phyloP scores from a whole-genome alignment of 2,329 filamentous ascomycete genomes.

The Botryotinia globosa region DNA sequence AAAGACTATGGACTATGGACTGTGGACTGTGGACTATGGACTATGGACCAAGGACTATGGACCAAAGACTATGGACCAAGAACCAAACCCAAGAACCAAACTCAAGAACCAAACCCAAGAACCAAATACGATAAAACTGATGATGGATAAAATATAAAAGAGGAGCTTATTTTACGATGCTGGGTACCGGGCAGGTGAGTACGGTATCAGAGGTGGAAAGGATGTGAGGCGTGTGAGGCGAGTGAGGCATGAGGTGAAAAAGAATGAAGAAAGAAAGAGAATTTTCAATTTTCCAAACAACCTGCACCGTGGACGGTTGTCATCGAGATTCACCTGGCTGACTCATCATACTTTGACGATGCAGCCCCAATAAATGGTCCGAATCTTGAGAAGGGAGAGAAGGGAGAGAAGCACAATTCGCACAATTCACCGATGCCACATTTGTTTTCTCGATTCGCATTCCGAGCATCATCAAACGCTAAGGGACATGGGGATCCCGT shows the following conservation, averaged over 20 bases:
- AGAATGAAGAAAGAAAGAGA: neutral
- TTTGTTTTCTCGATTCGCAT: slow-evolving; percentile 12
- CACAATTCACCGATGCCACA: neutral
- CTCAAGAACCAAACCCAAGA: too few species aligned
- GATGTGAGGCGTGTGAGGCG: neutral
- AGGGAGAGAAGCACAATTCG: neutral
- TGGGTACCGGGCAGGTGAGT: neutral
- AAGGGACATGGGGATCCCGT: neutral
- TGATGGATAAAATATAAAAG: neutral
- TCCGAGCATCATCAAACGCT: neutral
- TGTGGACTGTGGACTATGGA: too few species aligned
- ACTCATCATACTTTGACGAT: neutral
- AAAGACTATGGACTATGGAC: too few species aligned
- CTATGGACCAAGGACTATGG: too few species aligned
- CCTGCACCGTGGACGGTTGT: neutral
- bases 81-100: too few species aligned
- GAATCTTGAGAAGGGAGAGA: too few species aligned
- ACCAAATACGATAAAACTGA: too few species aligned
- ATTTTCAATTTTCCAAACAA: neutral
- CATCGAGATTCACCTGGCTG: neutral
- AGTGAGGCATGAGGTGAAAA: neutral
- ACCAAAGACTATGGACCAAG: too few species aligned
- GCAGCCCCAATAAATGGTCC: too few species aligned
- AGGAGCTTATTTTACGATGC: neutral
- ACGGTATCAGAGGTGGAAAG: neutral